Base-by-base conservation (phyloP, 2,329 filamentous ascomycete genomes). In the Botrytis fragariae region DNA sequence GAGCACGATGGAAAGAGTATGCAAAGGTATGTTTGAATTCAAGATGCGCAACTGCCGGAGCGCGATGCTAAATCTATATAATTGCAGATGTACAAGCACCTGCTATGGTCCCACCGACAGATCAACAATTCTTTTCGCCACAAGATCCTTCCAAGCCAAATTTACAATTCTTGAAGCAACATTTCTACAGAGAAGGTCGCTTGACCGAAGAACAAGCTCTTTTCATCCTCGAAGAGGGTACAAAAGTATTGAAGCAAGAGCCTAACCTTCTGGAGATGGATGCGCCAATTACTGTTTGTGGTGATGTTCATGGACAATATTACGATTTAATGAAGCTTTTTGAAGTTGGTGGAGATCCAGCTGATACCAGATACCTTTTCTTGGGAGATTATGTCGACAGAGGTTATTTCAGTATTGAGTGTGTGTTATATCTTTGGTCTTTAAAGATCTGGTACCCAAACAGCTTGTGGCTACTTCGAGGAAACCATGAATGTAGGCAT, bases 261-360 rank as follows among this genome's bases (percentile, higher is more conserved):
- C 95, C 96, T 77, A 99, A 98, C 83, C 87, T 99, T 77, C 88
- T 99, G 78, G 96, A 99, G 87, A 99, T 99, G 96, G 96, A 99
- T 83, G 96, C 96, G 59, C 96, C 96, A 75, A 99, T 99, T 81
- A 99, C 96, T 16, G 96, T 99, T 69, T 99, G 96, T 81, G 96
- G 96, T 82, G 96, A 99, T 81, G 95, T 99, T 72, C 96, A 99
- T 84, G 96, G 96, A 78, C 96, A 99, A 85, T 99, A 98, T 86
- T 99, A 97, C 83, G 96, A 99, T 83, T 85, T 99, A 81, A 99
- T 99, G 96, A 99, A 99, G 87, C 88, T 99, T 48, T 99, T 99
- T 81, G 96, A 99, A 84, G 96, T 99, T 69, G 96, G 96, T 77
- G 96, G 96, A 77, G 96, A 99, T 83, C 96, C 96, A 59, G 90